phyloP scores from a whole-genome alignment of 805 yeast species.

The Starmera caribaea region DNA sequence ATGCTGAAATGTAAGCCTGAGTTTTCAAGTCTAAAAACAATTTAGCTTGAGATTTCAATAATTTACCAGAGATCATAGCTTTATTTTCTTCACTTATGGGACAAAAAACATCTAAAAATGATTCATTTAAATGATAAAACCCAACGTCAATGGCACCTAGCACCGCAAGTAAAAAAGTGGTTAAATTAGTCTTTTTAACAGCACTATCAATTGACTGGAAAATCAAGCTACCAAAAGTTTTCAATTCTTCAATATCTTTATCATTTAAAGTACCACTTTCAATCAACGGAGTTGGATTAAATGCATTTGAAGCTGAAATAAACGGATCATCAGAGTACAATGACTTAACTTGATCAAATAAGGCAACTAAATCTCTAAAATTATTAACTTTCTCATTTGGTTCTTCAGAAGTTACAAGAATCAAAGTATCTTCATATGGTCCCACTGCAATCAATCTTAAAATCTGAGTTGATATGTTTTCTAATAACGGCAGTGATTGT shows the following conservation, averaged over 20 bases:
- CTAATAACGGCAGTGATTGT: slow-evolving; percentile 67
- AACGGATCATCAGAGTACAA: slow-evolving; percentile 64
- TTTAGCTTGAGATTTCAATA: slow-evolving; percentile 73
- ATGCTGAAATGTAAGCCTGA: slow-evolving; percentile 86
- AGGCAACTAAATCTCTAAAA: slow-evolving; percentile 57
- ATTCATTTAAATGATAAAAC: slow-evolving; percentile 74
- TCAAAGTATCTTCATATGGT: slow-evolving; percentile 68
- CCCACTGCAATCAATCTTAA: slow-evolving; percentile 62
- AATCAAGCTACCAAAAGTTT: slow-evolving; percentile 4
- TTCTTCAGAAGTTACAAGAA: slow-evolving; percentile 55
- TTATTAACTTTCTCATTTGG: slow-evolving; percentile 55
- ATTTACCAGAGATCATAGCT: slow-evolving; percentile 29
- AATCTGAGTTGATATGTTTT: slow-evolving; percentile 74
- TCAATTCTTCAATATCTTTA: slow-evolving; percentile 3
- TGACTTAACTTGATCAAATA: slow-evolving; percentile 69
- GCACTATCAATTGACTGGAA: slow-evolving; percentile 26
- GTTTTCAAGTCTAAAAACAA: slow-evolving; percentile 84
- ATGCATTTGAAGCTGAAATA: slow-evolving; percentile 47
- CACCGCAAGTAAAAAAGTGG: slow-evolving; percentile 82
- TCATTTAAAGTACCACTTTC: slow-evolving; percentile 43
- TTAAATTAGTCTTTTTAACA: slow-evolving; percentile 74
- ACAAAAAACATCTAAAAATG: slow-evolving; percentile 80
- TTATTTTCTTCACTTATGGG: slow-evolving; percentile 34
- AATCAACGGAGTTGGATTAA: too few relatives aligned
- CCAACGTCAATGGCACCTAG: slow-evolving; percentile 82